phyloP scores from a whole-genome alignment of 805 yeast genomes.

The Ogataea trehaloabstinens region DNA sequence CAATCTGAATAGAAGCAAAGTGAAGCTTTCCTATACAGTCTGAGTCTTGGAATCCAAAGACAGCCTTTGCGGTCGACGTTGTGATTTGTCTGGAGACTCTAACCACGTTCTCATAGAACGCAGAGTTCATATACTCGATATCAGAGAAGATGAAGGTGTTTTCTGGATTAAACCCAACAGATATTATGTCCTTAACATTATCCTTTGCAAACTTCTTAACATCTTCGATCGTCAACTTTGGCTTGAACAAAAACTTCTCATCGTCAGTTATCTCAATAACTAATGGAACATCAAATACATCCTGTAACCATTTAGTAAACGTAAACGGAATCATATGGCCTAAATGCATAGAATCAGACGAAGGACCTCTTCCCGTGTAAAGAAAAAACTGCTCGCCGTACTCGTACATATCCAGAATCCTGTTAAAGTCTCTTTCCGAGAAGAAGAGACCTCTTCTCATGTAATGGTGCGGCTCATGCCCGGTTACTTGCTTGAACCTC shows the following conservation, averaged over 20 bases:
- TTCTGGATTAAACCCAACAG: slow-evolving; percentile 91
- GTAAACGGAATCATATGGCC: slow-evolving; percentile 96
- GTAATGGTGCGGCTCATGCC: slow-evolving; percentile 87
- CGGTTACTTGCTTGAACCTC: slow-evolving; percentile 80
- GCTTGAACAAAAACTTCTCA: slow-evolving; percentile 94
- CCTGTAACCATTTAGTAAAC: slow-evolving; percentile 97
- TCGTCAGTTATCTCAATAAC: slow-evolving; percentile 95
- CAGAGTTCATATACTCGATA: slow-evolving; percentile 87
- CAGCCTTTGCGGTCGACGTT: slow-evolving; percentile 94
- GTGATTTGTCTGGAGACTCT: slow-evolving; percentile 92
- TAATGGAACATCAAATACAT: slow-evolving; percentile 93
- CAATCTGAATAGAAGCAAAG: slow-evolving; percentile 94
- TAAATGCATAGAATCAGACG: slow-evolving; percentile 89
- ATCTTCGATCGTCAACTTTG: slow-evolving; percentile 80
- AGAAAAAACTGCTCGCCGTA: slow-evolving; percentile 93
- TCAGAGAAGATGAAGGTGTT: slow-evolving; percentile 96
- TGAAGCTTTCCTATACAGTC: slow-evolving; percentile 94
- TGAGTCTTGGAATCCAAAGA: slow-evolving; percentile 92
- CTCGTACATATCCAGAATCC: slow-evolving; percentile 84
- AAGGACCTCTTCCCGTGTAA: slow-evolving; percentile 97
- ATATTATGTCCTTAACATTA: slow-evolving; percentile 89
- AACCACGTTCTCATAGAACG: slow-evolving; percentile 91
- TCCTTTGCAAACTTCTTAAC: slow-evolving; percentile 77
- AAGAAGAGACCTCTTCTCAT: slow-evolving; percentile 90
- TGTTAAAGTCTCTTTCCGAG: slow-evolving; percentile 79